Conservation (phyloP, 192 early-diverging fungal genomes). For the Podila minutissima region DNA sequence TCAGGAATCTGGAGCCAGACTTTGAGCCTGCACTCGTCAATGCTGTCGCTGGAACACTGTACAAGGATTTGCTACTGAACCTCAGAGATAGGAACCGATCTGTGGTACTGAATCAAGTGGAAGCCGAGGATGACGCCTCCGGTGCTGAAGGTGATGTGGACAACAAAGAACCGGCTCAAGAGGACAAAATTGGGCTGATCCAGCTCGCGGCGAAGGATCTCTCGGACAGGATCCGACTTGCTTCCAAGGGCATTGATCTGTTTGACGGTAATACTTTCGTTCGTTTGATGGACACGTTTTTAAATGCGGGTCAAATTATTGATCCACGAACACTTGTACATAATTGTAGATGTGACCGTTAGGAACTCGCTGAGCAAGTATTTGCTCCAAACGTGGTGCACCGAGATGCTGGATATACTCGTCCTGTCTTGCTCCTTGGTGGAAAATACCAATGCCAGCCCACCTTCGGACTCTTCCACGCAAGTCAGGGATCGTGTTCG, state of each 20-base stretch:
- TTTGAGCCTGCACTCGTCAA: constrained; percentile 40
- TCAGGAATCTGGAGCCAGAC: constrained; percentile 30
- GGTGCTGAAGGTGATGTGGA: neutral
- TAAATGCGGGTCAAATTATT: too few relatives aligned
- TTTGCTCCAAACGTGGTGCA: constrained; percentile 35
- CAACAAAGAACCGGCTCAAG: neutral
- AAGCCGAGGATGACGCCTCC: constrained; percentile 6
- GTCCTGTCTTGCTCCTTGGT: neutral
- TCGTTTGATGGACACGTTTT: neutral
- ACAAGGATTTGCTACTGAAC: constrained; percentile 32
- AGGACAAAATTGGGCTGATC: neutral
- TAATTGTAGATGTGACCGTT: constrained; percentile 8
- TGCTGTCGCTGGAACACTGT: constrained; percentile 15
- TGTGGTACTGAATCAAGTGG: constrained; percentile 15
- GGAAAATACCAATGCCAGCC: neutral
- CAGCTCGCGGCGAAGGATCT: constrained; percentile 2
- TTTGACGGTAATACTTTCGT: constrained; percentile 34
- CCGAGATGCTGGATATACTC: constrained; percentile 12
- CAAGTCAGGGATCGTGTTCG: neutral
- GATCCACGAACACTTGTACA: neutral
- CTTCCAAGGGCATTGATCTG: constrained; percentile 20
- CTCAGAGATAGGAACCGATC: constrained; percentile 37
- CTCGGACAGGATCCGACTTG: constrained; percentile 21
- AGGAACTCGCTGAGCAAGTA: constrained; percentile 47
- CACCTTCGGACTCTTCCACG: neutral